Base-by-base conservation (phyloP, 345 rosid species). In the Moringa oleifera region DNA sequence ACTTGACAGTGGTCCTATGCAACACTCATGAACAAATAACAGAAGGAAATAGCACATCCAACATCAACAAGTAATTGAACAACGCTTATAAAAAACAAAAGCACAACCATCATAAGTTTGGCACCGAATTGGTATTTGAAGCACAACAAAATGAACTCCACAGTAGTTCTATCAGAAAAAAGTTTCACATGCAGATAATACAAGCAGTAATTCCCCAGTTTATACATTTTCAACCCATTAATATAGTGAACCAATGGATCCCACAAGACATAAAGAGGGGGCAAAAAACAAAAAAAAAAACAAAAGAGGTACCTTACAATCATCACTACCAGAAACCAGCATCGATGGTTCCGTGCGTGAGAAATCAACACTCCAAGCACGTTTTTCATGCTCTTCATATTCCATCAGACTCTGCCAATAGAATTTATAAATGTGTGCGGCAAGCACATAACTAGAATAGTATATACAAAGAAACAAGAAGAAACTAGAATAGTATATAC, bases 341-440 rank as follows among this genome's bases (percentile, higher is more conserved):
- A 88, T 85, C 6, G 97, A 82, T 11, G 97, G 96, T 58, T 94
- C 99, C 11, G 90, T 85, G 59, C 77, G 74, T 53, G 97, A 94
- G 77, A 90, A 94, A 73, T 94, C 99, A 72, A 94, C 99, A 77
- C 99, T 90, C 99, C 99, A 94, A 49, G 97, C 99, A 46, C 97
- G 96, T 68, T 90, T 94, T 68, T 90, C 97, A 71, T 94, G 99
- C 77, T 94, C 99, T 79, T 94, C 99, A 70, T 90, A 94, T 77
- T 90, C 95, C 99, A 90, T 87, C 61, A 94, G 81, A 81, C 89
- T 83, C 97, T 94, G 83, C 51, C 62, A 33, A 61, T 62, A 25
- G 6, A 13, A 49, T 33, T 33, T 51, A 55, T 51, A 52, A 25
- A 23, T 21, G 22, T 20, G 2, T 37, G 55, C 17, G n/a, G 52